These are phyloP conservation scores for Talaromyces ruber DNA, from an alignment of 495 filamentous ascomycete genomes.

Conservation along the genomic window DNA sequence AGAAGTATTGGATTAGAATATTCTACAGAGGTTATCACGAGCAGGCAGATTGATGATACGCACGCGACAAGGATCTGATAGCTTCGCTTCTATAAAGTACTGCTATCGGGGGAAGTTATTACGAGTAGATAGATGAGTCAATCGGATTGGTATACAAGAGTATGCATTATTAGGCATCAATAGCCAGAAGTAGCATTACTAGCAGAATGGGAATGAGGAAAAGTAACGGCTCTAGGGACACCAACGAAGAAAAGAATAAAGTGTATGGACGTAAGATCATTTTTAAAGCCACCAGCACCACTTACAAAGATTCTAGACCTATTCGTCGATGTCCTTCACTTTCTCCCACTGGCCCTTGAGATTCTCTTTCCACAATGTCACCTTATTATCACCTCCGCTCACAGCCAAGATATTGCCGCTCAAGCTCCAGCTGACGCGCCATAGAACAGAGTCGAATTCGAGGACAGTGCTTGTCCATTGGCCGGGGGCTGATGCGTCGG, in stretches of 20 bases:
- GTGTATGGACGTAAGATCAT: not conserved
- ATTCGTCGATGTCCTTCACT: constrained; percentile 95
- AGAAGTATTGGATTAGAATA: not conserved
- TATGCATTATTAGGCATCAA: not conserved
- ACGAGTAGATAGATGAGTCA: not conserved
- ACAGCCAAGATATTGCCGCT: constrained; percentile 96
- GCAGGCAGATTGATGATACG: not conserved
- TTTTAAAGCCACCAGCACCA: not conserved
- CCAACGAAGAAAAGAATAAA: constrained; percentile 7
- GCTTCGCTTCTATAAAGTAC: not conserved
- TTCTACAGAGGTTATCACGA: not conserved
- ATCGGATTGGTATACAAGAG: not conserved
- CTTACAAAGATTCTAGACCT: constrained; percentile 13
- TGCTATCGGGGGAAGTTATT: not conserved
- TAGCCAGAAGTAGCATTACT: not conserved
- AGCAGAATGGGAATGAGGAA: not conserved
- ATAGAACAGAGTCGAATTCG: constrained; percentile 79
- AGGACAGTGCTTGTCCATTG: constrained; percentile 80
- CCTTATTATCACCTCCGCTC: constrained; percentile 91
- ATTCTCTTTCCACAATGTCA: constrained; percentile 59
- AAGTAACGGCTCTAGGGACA: not conserved
- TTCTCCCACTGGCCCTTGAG: constrained; percentile 77
- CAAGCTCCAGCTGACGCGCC: constrained; percentile 96
- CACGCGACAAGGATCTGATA: not conserved
- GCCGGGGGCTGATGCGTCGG: constrained; percentile 46